phyloP scores from a whole-genome alignment of 495 filamentous ascomycete species.

The Penicillium riverlandense region DNA sequence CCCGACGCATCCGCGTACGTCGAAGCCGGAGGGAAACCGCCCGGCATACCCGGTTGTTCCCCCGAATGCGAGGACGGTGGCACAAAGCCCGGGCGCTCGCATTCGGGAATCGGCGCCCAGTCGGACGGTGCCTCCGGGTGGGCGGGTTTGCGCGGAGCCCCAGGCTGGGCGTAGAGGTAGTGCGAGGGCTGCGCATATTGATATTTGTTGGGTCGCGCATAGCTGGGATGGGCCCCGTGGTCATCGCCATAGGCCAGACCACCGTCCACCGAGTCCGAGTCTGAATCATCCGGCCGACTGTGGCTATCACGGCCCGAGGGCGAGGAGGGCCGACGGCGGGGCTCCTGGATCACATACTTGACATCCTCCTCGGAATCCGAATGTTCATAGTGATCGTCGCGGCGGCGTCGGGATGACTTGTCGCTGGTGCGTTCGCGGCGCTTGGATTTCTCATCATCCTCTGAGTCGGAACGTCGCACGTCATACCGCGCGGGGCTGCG shows the following conservation, averaged over 20 bases:
- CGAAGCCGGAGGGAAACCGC: constrained; percentile 27
- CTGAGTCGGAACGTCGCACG: constrained; percentile 40
- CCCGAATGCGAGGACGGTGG: constrained; percentile 28
- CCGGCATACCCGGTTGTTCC: constrained; percentile 25
- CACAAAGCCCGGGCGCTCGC: constrained; percentile 35
- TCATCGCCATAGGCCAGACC: constrained; percentile 33
- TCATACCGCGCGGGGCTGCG: constrained; percentile 35
- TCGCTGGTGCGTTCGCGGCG: constrained; percentile 22
- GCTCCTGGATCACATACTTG: constrained; percentile 14
- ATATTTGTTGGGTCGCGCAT: constrained; percentile 42
- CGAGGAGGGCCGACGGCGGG: constrained; percentile 17
- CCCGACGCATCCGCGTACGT: constrained; percentile 14
- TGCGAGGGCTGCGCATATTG: constrained; percentile 42
- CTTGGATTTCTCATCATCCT: constrained; percentile 29
- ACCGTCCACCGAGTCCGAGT: constrained; percentile 35
- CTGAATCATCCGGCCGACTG: constrained; percentile 28
- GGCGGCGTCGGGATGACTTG: constrained; percentile 20
- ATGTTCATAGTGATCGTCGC: constrained; percentile 30
- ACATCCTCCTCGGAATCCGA: constrained; percentile 24
- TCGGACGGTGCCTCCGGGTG: constrained; percentile 12
- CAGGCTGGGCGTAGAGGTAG: constrained; percentile 14
- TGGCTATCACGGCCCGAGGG: constrained; percentile 15
- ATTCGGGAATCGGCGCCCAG: constrained; percentile 34
- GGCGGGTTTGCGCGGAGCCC: constrained; percentile 8
- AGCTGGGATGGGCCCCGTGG: constrained; percentile 33